Evolutionary conservation across 2,329 filamentous ascomycete genomes (phyloP), one percentile per base, ranked within the genome.

Genomic region (Sclerotinia spermophila): DNA sequence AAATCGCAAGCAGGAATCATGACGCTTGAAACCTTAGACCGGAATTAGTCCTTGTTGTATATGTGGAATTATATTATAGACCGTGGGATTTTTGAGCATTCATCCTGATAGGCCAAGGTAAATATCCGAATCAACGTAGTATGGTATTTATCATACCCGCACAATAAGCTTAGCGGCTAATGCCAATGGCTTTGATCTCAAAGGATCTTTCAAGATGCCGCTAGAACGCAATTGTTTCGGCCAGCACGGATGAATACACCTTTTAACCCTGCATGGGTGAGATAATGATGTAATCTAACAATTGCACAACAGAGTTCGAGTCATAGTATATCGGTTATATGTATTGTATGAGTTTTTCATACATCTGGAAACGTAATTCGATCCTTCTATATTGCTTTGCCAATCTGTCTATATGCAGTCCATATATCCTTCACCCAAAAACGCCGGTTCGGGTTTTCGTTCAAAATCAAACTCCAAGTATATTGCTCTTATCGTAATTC

Each of bases 401-500:
- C 21, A 51, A 65, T 40, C 44, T 66, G 33, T 55, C 62, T 53
- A 66, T 42, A 17, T 51, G 62, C 27, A 38, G 48, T 40, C 33
- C 51, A n/a, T 35, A 30, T 35, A 67, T 44, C 6, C 30, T 58
- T 35, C 48, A 59, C 17, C 38, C 38, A 35, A 33, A 27, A 56
- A 35, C 51, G 65, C 65, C 51, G 15, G 53, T 21, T 67, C 38
- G 33, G 13, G 30, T 8, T 58, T 44, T 17, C 33, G n/a, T 53
- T 48, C 53, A 40, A 64, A 24, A 30, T 62, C 19, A 13, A 15
- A 67, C 38, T 42, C 38, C 38, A 58, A 44, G 17, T 38, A 55
- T 30, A 40, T 40, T 66, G 24, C 24, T 30, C 19, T 67, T 24
- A 67, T 67, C 65, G 42, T 58, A 59, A 67, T 67, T 67, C 65